phyloP scores from a whole-genome alignment of 225 moss, liverwort and hornwort genomes.

The Thuidium tamariscinum region DNA sequence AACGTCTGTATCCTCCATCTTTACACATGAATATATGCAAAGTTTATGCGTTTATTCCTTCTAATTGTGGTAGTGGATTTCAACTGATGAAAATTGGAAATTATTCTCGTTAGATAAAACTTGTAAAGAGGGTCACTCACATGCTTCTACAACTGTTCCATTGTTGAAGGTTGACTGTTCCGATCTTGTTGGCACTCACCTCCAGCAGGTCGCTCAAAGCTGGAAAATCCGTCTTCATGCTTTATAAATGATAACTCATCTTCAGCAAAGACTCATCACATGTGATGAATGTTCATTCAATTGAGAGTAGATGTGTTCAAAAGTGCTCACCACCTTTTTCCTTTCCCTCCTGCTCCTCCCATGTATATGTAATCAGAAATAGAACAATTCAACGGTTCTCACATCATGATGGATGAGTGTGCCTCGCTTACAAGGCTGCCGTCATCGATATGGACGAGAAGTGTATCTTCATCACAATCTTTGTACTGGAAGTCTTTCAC shows the following conservation, averaged over 20 bases:
- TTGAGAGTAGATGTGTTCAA: background rate
- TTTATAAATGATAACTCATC: background rate
- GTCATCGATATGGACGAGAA: conserved; percentile 71
- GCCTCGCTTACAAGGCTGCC: conserved; percentile 61
- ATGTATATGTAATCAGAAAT: background rate
- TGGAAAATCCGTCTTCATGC: background rate
- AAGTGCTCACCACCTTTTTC: background rate
- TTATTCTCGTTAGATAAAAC: background rate
- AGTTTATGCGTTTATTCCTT: too few species aligned
- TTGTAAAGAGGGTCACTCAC: background rate
- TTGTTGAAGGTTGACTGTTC: background rate
- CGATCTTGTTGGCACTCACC: background rate
- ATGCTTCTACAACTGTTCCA: background rate
- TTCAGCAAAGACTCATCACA: background rate
- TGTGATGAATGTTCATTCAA: background rate
- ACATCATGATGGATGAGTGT: conserved; percentile 67
- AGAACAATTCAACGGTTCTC: background rate
- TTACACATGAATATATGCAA: background rate
- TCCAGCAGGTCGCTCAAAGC: background rate
- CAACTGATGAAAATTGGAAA: too few species aligned
- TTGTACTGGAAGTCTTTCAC: conserved; percentile 61
- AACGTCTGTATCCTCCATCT: background rate
- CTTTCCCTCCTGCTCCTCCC: background rate
- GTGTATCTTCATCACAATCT: conserved; percentile 53
- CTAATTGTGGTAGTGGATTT: too few species aligned